A percentile compares a stretch with the other conserved stretches of the same genome.
These are phyloP conservation scores for Exophiala calicioides DNA, from an alignment of 2,329 filamentous ascomycete species.

Conservation along the genomic window DNA sequence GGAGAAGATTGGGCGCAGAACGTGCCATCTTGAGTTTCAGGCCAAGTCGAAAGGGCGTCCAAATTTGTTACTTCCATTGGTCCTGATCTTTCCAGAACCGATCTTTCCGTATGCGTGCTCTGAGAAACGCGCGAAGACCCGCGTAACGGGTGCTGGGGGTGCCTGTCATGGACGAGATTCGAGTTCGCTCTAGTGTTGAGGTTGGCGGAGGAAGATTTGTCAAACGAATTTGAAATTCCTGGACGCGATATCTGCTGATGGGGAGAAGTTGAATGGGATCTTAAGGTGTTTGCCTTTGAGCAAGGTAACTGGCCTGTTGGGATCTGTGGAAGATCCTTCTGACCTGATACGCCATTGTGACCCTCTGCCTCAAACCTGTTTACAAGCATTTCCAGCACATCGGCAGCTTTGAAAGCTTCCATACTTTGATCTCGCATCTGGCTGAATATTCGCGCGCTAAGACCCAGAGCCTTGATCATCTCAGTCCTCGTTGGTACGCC, in stretches of 20 bases:
- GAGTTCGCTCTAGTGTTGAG: not conserved
- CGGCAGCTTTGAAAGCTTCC: conserved; percentile 83
- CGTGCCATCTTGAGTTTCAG: not conserved
- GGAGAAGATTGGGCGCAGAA: conserved; percentile 1
- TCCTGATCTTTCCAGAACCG: not conserved
- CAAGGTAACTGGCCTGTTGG: not conserved
- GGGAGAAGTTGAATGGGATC: not conserved
- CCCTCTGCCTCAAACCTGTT: conserved; percentile 63
- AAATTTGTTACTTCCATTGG: not conserved
- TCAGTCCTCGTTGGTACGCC: conserved; percentile 43
- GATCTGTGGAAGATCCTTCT: not conserved
- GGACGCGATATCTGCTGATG: not conserved
- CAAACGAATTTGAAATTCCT: not conserved
- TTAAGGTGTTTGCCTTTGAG: not conserved
- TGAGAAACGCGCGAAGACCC: not conserved
- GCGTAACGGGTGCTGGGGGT: not conserved
- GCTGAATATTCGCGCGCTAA: conserved; percentile 75
- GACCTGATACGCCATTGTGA: not conserved
- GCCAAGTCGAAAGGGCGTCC: conserved; percentile 3
- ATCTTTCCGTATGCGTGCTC: not conserved
- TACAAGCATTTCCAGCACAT: conserved; percentile 78
- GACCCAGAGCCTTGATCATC: conserved; percentile 74
- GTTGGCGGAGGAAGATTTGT: not conserved
- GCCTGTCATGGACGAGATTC: not conserved
- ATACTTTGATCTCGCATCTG: conserved; percentile 74